Conservation (phyloP, 257 asterid species). For the Nicotiana sylvestris region DNA sequence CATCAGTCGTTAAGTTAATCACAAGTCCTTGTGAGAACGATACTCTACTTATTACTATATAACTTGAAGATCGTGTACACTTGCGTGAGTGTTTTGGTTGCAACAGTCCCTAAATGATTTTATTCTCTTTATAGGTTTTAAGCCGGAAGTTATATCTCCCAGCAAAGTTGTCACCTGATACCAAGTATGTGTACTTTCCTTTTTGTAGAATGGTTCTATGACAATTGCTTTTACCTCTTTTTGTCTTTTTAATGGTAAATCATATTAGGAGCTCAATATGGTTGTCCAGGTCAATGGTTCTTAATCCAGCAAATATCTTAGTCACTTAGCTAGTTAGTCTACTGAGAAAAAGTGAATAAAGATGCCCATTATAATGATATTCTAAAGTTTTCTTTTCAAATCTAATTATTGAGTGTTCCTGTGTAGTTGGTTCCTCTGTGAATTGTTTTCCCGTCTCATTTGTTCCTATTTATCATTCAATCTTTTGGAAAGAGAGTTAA, state of each 20-base stretch:
- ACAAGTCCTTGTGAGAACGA: too few species aligned
- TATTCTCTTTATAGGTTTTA: constrained; percentile 57
- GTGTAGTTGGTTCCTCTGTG: background rate
- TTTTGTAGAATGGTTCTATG: background rate
- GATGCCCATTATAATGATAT: background rate
- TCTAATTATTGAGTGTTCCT: background rate
- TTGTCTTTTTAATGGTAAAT: background rate
- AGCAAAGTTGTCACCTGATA: constrained; percentile 64
- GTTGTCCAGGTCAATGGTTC: background rate
- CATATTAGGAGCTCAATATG: background rate
- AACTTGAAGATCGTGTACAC: too few species aligned
- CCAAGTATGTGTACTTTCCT: constrained; percentile 42
- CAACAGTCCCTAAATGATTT: background rate
- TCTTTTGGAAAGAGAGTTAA: background rate
- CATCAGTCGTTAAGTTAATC: too few species aligned
- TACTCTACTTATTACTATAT: too few species aligned
- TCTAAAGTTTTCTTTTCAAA: background rate
- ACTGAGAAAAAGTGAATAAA: background rate
- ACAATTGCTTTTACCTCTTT: background rate
- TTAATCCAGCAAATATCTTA: background rate
- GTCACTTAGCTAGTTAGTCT: background rate
- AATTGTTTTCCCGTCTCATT: background rate
- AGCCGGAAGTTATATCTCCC: constrained; percentile 91
- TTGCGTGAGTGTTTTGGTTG: too few species aligned
- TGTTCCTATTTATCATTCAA: background rate